A percentile compares a stretch with the other conserved stretches of the same genome.
Evolutionary conservation across 2,329 filamentous ascomycete genomes (phyloP).

Genomic region (Ilyonectria destructans): DNA sequence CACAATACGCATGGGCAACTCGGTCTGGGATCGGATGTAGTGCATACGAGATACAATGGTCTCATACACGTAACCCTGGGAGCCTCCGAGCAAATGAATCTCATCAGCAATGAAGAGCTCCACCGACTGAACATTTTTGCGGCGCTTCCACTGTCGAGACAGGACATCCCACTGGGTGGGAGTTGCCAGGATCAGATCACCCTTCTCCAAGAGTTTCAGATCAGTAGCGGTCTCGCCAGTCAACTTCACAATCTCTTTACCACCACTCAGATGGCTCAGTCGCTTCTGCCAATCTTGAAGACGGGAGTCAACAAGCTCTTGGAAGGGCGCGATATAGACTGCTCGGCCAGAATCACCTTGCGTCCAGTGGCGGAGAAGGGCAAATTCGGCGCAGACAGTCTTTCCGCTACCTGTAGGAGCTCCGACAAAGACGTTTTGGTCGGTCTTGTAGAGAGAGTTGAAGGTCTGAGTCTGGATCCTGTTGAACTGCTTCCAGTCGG

Average conservation of each 20-base stretch:
- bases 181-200: conserved; percentile 92
- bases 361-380: conserved; percentile 89
- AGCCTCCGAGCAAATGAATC: conserved; percentile 91
- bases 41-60: conserved; percentile 98
- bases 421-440: conserved; percentile 94
- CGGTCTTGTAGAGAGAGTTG: conserved; percentile 90
- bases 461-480: conserved; percentile 98
- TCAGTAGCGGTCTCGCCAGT: conserved; percentile 94
- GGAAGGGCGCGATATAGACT: conserved; percentile 95
- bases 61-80: conserved; percentile 92
- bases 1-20: conserved; percentile 88
- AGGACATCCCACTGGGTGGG: conserved; percentile 96
- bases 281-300: conserved; percentile 89
- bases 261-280: conserved; percentile 80
- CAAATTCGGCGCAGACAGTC: conserved; percentile 96
- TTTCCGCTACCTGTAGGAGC: conserved; percentile 97
- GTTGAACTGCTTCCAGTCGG: conserved; percentile 91
- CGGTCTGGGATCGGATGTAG: conserved; percentile 91
- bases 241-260: conserved; percentile 92
- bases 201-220: conserved; percentile 87
- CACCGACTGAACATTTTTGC: conserved; percentile 94
- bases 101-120: conserved; percentile 96
- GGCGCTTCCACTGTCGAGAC: conserved; percentile 95
- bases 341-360: conserved; percentile 75
- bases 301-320: conserved; percentile 89